Conservation (phyloP, 345 rosid genomes). For the Salix arbutifolia region DNA sequence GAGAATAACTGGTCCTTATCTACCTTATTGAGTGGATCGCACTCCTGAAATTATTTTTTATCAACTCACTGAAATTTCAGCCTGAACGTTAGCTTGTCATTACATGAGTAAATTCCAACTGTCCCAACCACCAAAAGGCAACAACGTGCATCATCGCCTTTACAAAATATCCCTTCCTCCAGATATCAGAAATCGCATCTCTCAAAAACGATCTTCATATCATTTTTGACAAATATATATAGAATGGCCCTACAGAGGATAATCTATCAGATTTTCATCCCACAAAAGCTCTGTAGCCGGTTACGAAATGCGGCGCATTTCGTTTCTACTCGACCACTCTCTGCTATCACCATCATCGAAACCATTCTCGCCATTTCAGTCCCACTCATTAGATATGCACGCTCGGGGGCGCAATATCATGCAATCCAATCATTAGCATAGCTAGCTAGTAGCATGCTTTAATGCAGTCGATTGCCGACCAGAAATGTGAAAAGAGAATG, state of each 20-base stretch:
- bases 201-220: not conserved
- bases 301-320: not conserved
- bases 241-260: not conserved
- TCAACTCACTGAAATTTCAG: not conserved
- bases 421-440: not conserved
- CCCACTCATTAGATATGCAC: not conserved
- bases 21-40: too few species aligned
- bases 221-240: not conserved
- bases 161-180: too few species aligned
- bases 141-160: not conserved
- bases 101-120: not conserved
- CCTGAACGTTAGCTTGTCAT: not conserved
- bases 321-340: not conserved
- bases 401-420: not conserved
- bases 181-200: not conserved
- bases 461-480: not conserved
- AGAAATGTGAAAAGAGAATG: not conserved
- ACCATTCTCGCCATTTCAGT: not conserved
- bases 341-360: slow-evolving; percentile 7
- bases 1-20: too few species aligned
- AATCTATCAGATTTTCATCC: not conserved
- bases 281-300: too few species aligned
- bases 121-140: not conserved
- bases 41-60: not conserved
- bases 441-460: not conserved